Base-by-base conservation (phyloP, 495 filamentous ascomycete species). In the Cercophora scortea region DNA sequence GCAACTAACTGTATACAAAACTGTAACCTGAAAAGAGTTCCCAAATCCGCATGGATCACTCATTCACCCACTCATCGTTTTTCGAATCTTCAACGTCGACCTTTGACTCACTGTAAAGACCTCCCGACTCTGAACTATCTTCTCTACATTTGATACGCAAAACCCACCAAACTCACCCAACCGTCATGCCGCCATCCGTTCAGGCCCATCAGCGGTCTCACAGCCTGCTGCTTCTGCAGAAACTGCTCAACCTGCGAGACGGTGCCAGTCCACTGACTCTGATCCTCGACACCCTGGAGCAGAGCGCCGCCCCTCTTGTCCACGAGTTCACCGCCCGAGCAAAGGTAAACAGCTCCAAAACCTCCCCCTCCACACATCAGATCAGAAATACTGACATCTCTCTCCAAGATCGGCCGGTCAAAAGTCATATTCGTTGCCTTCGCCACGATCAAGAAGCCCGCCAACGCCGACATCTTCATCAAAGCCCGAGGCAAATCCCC, bases 211-310 rank as follows among this genome's bases (percentile, higher is more conserved):
- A 87, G 7, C 79, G 89, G 44, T 87, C 88, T 19, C 92, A 96
- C 69, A 92, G 89, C 69, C 67, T 95, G 43, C 82, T 96, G 6
- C 71, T 96, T 1, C 83, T 96, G 39, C 88, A 90, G 49, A 92
- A 91, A 54, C 71, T 96, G 3, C 75, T 97, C 47, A 84, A 80
- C 57, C 69, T 87, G 12, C 74, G 88, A 34, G 90, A 95, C 62
- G 84, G 79, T 17, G 84, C 84, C 2, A 94, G 89, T 32, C 92
- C 90, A 1, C 82, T 97, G 45, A 95, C 91, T 0, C 67, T 96
- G 32, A 69, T 97, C 8, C 74, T 93, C 49, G 92, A 96, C 70
- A 87, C 79, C 13, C 67, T 96, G 39, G 90, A 94, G 67, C 92
- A 96, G 68, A 82, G 85, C 18, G 86, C 82, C 11, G 77, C 71